Evolutionary conservation across 495 filamentous ascomycete genomes (phyloP).

Genomic region (Melanomma pulvis-pyrius): DNA sequence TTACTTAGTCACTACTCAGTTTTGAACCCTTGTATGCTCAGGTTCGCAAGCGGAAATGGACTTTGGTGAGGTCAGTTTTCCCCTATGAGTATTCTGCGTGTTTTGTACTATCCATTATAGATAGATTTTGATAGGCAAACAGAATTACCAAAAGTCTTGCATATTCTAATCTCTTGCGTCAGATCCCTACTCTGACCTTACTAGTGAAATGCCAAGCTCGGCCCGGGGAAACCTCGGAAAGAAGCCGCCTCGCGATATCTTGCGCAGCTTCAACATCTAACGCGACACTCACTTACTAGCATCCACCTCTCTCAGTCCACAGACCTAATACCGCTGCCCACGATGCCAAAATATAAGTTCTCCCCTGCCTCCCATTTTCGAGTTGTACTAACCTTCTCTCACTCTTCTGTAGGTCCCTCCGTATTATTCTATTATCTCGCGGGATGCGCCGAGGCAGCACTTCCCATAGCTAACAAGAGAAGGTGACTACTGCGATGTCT

Average conservation of each 20-base stretch:
- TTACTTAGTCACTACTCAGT: too few relatives aligned
- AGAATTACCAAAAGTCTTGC: neutral
- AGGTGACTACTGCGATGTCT: conserved; percentile 99
- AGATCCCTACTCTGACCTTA: too few relatives aligned
- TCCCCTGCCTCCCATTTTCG: conserved; percentile 3
- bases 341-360: conserved; percentile 82
- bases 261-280: neutral
- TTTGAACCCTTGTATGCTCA: too few relatives aligned
- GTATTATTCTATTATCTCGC: neutral
- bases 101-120: neutral
- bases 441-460: neutral
- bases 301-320: neutral
- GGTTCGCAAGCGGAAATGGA: too few relatives aligned
- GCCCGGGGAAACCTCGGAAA: neutral
- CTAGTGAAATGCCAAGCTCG: neutral
- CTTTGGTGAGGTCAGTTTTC: neutral
- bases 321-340: conserved; percentile 34
- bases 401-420: conserved; percentile 70
- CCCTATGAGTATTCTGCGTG: too few relatives aligned
- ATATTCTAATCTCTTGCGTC: neutral
- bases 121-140: neutral
- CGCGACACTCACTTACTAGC: neutral
- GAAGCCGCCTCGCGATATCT: neutral
- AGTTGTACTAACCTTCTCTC: conserved; percentile 54
- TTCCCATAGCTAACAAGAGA: neutral